Evolutionary conservation across 2,329 filamentous ascomycete genomes (phyloP).

Genomic region (Tolypocladium tropicale): DNA sequence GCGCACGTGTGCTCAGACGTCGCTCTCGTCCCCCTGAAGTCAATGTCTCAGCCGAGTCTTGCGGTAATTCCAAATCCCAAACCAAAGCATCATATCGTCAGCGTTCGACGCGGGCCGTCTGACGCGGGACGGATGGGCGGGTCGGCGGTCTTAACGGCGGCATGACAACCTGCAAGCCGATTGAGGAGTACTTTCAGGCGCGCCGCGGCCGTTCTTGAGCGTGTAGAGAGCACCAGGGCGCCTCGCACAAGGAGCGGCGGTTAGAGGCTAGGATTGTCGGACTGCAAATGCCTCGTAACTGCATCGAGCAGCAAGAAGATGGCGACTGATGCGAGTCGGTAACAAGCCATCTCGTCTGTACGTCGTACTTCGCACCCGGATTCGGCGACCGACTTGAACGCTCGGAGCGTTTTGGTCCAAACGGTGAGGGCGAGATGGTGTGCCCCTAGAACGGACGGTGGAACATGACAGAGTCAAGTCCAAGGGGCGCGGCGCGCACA

Average conservation of each 20-base stretch:
- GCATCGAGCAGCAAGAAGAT: not conserved
- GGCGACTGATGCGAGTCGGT: too few relatives aligned
- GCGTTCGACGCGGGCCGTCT: slow-evolving; percentile 1
- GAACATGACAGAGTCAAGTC: not conserved
- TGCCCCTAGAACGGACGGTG: not conserved
- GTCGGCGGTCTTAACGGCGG: not conserved
- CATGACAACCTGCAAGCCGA: not conserved
- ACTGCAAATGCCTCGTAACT: not conserved
- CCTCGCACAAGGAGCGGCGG: not conserved
- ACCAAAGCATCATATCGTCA: not conserved
- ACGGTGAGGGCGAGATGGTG: not conserved
- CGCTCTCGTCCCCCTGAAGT: not conserved
- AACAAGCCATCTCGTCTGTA: too few relatives aligned
- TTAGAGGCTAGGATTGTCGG: not conserved
- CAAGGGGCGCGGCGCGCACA: slow-evolving; percentile 3
- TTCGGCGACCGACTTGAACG: too few relatives aligned
- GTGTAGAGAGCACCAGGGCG: not conserved
- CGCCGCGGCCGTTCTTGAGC: not conserved
- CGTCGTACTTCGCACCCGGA: not conserved
- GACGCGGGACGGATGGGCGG: not conserved
- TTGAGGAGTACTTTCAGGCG: not conserved
- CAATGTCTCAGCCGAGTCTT: slow-evolving; percentile 4
- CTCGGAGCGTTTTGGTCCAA: not conserved
- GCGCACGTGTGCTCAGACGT: not conserved
- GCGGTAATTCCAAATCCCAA: not conserved